phyloP scores from a whole-genome alignment of 2,329 filamentous ascomycete genomes.

The Alternaria ethzedia region DNA sequence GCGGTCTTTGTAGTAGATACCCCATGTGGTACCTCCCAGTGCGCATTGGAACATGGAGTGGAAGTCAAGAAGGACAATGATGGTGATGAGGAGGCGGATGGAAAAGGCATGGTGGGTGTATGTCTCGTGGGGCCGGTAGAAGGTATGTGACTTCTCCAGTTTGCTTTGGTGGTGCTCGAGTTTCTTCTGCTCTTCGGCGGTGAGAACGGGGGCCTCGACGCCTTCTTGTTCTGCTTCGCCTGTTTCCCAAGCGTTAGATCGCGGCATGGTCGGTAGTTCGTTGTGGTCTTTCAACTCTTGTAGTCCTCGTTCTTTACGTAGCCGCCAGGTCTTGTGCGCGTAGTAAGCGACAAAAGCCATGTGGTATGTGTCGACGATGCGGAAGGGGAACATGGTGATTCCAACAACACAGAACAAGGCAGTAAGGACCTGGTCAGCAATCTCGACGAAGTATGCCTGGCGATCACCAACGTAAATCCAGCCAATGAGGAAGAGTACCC shows the following conservation, averaged over 20 bases:
- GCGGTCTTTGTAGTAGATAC: slow-evolving; percentile 73
- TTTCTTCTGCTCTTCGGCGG: slow-evolving; percentile 66
- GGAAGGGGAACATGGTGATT: slow-evolving; percentile 71
- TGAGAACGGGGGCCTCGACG: slow-evolving; percentile 66
- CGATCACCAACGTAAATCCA: slow-evolving; percentile 82
- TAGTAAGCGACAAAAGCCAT: slow-evolving; percentile 82
- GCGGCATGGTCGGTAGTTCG: slow-evolving; percentile 63
- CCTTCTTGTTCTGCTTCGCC: slow-evolving; percentile 29
- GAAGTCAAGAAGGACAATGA: slow-evolving; percentile 77
- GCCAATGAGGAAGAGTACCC: slow-evolving; percentile 86
- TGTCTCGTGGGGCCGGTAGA: slow-evolving; percentile 88
- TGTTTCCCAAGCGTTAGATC: slow-evolving; percentile 52
- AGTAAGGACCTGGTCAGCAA: slow-evolving; percentile 64
- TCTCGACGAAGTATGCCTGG: slow-evolving; percentile 66
- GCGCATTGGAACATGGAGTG: slow-evolving; percentile 83
- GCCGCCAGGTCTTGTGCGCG: slow-evolving; percentile 68
- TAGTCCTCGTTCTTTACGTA: slow-evolving; percentile 66
- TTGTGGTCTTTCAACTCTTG: slow-evolving; percentile 71
- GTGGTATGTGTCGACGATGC: slow-evolving; percentile 83
- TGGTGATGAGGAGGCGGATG: slow-evolving; percentile 72
- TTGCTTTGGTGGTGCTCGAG: slow-evolving; percentile 80
- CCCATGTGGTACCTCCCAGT: slow-evolving; percentile 79
- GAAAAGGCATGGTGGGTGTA: slow-evolving; percentile 84
- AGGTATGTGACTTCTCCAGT: slow-evolving; percentile 81
- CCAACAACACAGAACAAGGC: slow-evolving; percentile 69